phyloP scores from a whole-genome alignment of 139 green algal genomes.

The Ettlia oleoabundans region DNA sequence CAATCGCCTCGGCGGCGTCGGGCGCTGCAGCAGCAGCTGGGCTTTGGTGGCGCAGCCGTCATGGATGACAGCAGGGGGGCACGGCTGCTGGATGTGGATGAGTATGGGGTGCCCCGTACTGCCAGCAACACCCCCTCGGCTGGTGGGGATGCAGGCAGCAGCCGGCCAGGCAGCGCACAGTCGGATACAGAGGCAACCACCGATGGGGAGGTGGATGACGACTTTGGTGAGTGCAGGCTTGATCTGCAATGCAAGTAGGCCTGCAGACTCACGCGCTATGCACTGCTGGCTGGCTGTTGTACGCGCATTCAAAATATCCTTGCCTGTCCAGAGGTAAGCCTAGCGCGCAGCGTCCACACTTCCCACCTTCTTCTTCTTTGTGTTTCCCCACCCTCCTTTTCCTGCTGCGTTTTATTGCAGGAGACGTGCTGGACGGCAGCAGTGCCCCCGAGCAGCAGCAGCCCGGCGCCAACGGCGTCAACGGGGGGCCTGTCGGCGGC shows the following conservation, averaged over 20 bases:
- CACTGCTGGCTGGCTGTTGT: too few species aligned
- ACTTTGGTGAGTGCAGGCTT: background rate
- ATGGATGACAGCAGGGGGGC: conserved; percentile 31
- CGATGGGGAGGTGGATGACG: background rate
- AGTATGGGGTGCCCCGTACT: conserved; percentile 39
- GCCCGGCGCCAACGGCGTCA: background rate
- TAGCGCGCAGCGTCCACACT: too few species aligned
- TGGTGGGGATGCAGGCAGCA: background rate
- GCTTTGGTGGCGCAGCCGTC: conserved; percentile 26
- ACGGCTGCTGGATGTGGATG: conserved; percentile 46
- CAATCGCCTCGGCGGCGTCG: conserved; percentile 4
- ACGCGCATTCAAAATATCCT: too few species aligned
- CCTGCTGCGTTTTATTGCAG: background rate
- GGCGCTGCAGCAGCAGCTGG: conserved; percentile 19
- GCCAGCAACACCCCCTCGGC: conserved; percentile 21
- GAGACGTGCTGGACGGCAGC: background rate
- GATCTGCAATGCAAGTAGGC: too few species aligned
- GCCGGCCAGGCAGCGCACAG: conserved; percentile 10
- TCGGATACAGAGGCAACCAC: conserved; percentile 19
- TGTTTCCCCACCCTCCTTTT: background rate
- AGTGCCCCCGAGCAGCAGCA: conserved; percentile 28
- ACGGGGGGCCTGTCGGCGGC: too few species aligned
- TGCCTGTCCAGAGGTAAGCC: too few species aligned
- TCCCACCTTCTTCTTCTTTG: background rate
- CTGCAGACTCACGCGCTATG: too few species aligned